phyloP scores from a whole-genome alignment of 257 asterid species.

The Lycium barbarum region DNA sequence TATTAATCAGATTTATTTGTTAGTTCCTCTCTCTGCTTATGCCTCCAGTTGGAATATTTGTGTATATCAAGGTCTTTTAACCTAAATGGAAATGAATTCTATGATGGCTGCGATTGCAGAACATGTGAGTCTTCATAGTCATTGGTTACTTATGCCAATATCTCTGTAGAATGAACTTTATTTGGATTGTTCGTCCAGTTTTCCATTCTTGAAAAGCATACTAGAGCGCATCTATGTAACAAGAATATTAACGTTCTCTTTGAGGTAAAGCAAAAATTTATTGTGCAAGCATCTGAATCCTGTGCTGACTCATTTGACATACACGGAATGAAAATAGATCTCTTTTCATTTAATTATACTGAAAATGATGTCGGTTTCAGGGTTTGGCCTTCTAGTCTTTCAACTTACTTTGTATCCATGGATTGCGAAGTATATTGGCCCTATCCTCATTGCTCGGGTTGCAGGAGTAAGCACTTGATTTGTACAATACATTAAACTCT shows the following conservation, averaged over 20 bases:
- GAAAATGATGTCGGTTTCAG: constrained; percentile 45
- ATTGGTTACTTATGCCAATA: neutral
- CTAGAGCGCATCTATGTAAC: neutral
- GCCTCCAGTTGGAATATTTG: neutral
- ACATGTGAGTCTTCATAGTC: neutral
- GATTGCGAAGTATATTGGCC: constrained; percentile 61
- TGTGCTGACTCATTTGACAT: neutral
- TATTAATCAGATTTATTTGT: neutral
- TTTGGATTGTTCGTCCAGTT: neutral
- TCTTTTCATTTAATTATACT: neutral
- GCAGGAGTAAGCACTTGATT: constrained; percentile 58
- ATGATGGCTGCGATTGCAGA: neutral
- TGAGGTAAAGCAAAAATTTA: neutral
- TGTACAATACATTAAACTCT: neutral
- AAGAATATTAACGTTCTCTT: neutral
- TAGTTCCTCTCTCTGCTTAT: neutral
- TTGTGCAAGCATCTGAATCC: neutral
- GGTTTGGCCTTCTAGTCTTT: constrained; percentile 70
- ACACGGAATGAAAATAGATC: neutral
- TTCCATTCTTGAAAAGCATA: neutral
- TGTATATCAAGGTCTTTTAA: neutral
- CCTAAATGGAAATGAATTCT: neutral
- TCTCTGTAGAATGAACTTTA: neutral
- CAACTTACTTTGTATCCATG: constrained; percentile 66
- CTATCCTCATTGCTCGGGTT: constrained; percentile 61